phyloP scores from a whole-genome alignment of 2,329 filamentous ascomycete species.

The Byssothecium circinans region DNA sequence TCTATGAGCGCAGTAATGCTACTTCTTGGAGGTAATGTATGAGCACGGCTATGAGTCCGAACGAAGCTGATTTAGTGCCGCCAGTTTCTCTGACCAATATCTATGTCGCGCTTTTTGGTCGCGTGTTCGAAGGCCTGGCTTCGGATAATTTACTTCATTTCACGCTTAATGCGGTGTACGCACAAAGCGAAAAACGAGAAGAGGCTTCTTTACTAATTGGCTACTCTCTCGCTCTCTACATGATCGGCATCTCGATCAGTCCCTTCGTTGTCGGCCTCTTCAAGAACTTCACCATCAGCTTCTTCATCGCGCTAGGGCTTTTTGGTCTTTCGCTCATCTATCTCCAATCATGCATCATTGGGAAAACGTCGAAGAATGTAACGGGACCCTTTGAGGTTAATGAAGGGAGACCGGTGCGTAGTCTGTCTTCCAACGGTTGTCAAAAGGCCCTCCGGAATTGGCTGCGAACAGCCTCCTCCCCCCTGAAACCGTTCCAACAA shows the following conservation, averaged over 20 bases:
- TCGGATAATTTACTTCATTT: conserved; percentile 16
- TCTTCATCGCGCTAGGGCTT: conserved; percentile 10
- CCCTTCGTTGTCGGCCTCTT: conserved; percentile 10
- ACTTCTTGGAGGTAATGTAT: conserved; percentile 11
- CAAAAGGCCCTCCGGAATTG: neutral
- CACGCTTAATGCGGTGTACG: conserved; percentile 7
- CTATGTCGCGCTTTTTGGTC: conserved; percentile 6
- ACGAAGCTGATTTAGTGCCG: neutral
- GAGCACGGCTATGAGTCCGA: no score
- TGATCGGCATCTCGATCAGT: conserved; percentile 14
- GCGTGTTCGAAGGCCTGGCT: conserved; percentile 14
- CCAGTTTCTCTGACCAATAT: conserved; percentile 6
- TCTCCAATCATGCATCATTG: neutral
- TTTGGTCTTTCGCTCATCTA: conserved; percentile 2
- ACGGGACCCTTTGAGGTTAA: no score
- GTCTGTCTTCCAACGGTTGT: neutral
- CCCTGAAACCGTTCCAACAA: conserved; percentile 1
- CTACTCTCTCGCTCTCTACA: conserved; percentile 12
- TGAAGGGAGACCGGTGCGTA: no score
- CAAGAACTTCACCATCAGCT: conserved; percentile 10
- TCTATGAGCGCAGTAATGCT: conserved; percentile 14
- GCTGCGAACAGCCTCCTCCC: neutral
- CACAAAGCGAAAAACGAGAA: neutral
- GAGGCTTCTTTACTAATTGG: conserved; percentile 4
- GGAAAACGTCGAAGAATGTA: no score